phyloP scores from a whole-genome alignment of 441 rosid genomes.

The Corymbia calophylla region DNA sequence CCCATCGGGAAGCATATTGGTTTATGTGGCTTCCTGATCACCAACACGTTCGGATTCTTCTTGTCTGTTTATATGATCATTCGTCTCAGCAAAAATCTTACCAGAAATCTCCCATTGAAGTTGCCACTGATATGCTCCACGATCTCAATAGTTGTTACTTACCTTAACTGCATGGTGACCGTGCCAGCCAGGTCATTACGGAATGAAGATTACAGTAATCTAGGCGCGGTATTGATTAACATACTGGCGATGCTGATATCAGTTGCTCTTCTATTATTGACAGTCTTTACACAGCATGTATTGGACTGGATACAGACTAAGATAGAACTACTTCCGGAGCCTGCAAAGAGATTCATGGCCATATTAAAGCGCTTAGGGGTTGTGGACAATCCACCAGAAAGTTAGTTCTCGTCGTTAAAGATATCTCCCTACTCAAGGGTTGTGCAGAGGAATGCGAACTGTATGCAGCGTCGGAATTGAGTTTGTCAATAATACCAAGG shows the following conservation, averaged over 20 bases:
- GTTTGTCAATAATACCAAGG: accelerated
- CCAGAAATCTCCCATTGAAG: accelerated
- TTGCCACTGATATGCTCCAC: accelerated
- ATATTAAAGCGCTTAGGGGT: too few relatives aligned
- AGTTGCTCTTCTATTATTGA: neutral
- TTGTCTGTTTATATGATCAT: neutral
- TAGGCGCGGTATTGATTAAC: accelerated
- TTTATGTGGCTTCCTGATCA: accelerated
- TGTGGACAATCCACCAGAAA: too few relatives aligned
- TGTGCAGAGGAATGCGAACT: neutral
- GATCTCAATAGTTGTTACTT: accelerated
- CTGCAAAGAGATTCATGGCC: too few relatives aligned
- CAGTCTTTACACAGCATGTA: too few relatives aligned
- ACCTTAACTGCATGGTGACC: accelerated
- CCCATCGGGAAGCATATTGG: accelerated
- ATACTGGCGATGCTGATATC: neutral
- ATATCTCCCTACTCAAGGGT: too few relatives aligned
- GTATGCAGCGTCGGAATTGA: neutral
- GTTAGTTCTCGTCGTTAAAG: too few relatives aligned
- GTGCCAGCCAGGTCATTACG: accelerated
- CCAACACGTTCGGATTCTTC: neutral
- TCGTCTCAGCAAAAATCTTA: neutral
- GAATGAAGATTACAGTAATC: neutral
- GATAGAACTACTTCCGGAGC: neutral
- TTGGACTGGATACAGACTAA: neutral